phyloP scores from a whole-genome alignment of 2,329 filamentous ascomycete genomes.

The Laburnicola sp. region DNA sequence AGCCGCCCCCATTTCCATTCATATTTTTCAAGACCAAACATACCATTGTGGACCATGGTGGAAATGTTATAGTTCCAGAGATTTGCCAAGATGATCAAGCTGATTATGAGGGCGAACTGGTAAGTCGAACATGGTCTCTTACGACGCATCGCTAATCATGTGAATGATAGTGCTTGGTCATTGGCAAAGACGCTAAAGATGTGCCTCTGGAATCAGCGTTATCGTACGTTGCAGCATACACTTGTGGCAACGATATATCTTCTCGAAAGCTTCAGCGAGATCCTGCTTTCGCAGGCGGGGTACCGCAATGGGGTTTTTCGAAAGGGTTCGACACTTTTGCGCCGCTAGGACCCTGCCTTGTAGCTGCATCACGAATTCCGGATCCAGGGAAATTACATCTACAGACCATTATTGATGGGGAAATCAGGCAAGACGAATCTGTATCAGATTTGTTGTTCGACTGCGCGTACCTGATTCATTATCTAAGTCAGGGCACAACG shows the following conservation, averaged over 20 bases:
- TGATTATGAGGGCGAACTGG: slow-evolving; percentile 61
- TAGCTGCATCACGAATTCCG: slow-evolving; percentile 47
- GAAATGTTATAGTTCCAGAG: slow-evolving; percentile 10
- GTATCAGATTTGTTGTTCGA: slow-evolving; percentile 51
- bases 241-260: slow-evolving; percentile 48
- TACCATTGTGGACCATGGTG: slow-evolving; percentile 11
- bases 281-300: slow-evolving; percentile 54
- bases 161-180: slow-evolving; percentile 43
- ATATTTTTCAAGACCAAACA: slow-evolving; percentile 51
- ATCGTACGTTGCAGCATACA: slow-evolving; percentile 58
- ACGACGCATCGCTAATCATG: too few relatives aligned
- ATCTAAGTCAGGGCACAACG: slow-evolving; percentile 46
- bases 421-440: slow-evolving; percentile 49
- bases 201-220: slow-evolving; percentile 50
- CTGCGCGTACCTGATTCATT: slow-evolving; percentile 49
- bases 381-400: slow-evolving; percentile 51
- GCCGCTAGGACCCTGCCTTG: slow-evolving; percentile 56
- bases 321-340: slow-evolving; percentile 59
- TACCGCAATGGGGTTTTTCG: slow-evolving; percentile 60
- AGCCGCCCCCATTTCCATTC: slow-evolving; percentile 49
- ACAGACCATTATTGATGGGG: slow-evolving; percentile 50
- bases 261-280: slow-evolving; percentile 16
- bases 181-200: slow-evolving; percentile 53
- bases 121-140: slow-evolving; percentile 11
- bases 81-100: slow-evolving; percentile 35